Base-by-base conservation (phyloP, 148 eudicot genomes). In the Selenicereus undatus region DNA sequence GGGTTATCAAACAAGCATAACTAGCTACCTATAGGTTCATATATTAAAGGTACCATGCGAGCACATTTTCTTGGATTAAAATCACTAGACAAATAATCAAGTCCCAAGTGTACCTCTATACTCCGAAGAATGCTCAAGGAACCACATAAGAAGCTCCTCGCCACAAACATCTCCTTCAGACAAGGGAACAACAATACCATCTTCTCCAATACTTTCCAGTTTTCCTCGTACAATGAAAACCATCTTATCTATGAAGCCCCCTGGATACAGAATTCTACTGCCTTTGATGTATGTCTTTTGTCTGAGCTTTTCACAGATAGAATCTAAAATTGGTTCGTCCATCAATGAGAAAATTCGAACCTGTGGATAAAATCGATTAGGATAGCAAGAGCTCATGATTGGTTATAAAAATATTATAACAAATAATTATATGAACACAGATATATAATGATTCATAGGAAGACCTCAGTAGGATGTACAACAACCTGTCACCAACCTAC, bases 101-200 rank as follows among this genome's bases (percentile, higher is more conserved):
- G 21, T 14, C 42, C 11, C 30, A 73, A 5, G 68, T 12, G 45
- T 45, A 93, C 97, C 97, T 94, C 75, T 87, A 62, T 86, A 78
- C 22, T 83, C 83, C 29, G 90, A 83, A 83, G 91, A 88, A 83
- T 89, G 87, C 84, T 92, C 98, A 68, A 94, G 98, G 89, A 89
- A 92, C 94, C 94, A 89, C 69, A 81, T 89, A 14, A 94, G 87
- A 82, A 94, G 95, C 84, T 92, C 96, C 84, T 94, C 96, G 1
- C 96, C 98, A 82, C 96, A 92, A 71, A 84, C 89, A 78, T 85
- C 91, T 43, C 91, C 95, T 85, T 94, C 93, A 16, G 82, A 84
- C 84, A 90, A 80, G 26, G 85, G 85, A 76, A 85, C 85, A 76
- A 48, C 52, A 27, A 82, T 84, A 30, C 83, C 86, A 62, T 90